These are phyloP conservation scores for Leccinum subtestaceum DNA, from an alignment of 768 basidiomycete genomes.

Conservation along the genomic window DNA sequence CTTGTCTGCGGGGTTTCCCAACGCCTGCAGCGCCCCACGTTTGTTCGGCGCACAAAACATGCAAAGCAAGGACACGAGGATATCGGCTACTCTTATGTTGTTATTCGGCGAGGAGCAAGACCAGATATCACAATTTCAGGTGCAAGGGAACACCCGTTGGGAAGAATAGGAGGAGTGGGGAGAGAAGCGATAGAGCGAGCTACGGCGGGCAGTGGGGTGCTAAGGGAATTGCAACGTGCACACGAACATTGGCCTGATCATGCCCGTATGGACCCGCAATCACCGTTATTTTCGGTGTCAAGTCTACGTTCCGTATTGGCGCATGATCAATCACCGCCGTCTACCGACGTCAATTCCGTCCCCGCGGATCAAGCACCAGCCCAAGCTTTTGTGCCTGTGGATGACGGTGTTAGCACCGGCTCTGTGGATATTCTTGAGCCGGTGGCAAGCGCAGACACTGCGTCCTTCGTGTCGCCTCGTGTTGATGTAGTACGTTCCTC, in stretches of 20 bases:
- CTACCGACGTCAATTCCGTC: constrained; percentile 19
- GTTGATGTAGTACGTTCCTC: constrained; percentile 20
- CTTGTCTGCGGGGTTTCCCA: constrained; percentile 84
- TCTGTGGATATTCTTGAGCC: constrained; percentile 15
- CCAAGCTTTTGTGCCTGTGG: constrained; percentile 17
- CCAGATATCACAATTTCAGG: constrained; percentile 37
- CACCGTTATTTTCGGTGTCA: constrained; percentile 22
- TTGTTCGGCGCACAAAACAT: constrained; percentile 87
- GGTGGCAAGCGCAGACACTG: constrained; percentile 16
- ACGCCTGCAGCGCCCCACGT: constrained; percentile 80
- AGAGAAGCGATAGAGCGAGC: constrained; percentile 30
- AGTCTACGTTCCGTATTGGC: constrained; percentile 5
- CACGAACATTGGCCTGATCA: constrained; percentile 19
- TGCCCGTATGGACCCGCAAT: constrained; percentile 23
- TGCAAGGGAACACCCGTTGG: constrained; percentile 13
- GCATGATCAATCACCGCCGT: constrained; percentile 14
- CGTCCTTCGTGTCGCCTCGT: constrained; percentile 24
- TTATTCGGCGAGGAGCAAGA: constrained; percentile 75
- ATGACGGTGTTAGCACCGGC: constrained; percentile 18
- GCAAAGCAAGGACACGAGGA: constrained; percentile 83
- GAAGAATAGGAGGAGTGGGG: constrained; percentile 31
- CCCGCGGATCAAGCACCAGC: constrained; percentile 21
- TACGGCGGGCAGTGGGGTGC: constrained; percentile 14
- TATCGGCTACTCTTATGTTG: constrained; percentile 85
- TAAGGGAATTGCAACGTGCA: constrained; percentile 26